phyloP scores from a whole-genome alignment of 371 early-diverging fungal genomes.

The Haplosporangium sp. region DNA sequence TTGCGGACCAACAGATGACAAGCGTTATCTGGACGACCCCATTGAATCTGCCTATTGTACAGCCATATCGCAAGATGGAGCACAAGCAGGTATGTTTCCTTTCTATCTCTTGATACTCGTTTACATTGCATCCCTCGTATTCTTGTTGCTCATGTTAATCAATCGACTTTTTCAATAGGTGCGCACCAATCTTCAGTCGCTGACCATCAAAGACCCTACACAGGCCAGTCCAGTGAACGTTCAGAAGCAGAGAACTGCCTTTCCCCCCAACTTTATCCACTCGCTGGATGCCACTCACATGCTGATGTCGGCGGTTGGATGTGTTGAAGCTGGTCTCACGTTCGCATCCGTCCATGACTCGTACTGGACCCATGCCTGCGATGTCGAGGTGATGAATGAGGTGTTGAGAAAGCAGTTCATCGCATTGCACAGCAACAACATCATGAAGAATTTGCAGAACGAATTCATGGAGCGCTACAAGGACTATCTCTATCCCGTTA shows the following conservation, averaged over 20 bases:
- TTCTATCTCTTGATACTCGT: not conserved
- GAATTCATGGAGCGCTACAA: constrained; percentile 90
- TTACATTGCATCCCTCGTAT: not conserved
- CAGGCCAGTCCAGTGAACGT: constrained; percentile 87
- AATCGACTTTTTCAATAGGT: constrained; percentile 17
- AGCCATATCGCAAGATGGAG: constrained; percentile 90
- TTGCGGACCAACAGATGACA: constrained; percentile 74
- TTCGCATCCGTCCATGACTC: constrained; percentile 98
- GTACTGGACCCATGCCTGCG: constrained; percentile 98
- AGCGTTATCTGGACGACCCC: constrained; percentile 98
- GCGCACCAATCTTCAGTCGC: constrained; percentile 82
- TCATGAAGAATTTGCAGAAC: constrained; percentile 84
- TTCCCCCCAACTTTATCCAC: constrained; percentile 99
- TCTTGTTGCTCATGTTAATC: not conserved
- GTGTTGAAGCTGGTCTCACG: constrained; percentile 79
- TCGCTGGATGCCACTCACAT: constrained; percentile 98
- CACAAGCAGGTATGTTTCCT: constrained; percentile 63
- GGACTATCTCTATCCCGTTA: constrained; percentile 75
- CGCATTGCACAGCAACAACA: constrained; percentile 82
- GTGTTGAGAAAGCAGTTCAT: constrained; percentile 94
- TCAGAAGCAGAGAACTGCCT: constrained; percentile 93
- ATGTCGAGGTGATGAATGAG: constrained; percentile 87
- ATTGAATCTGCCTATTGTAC: constrained; percentile 93
- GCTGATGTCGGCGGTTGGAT: constrained; percentile 93
- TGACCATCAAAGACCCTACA: constrained; percentile 79